Conservation (phyloP, 2,329 filamentous ascomycete species). For the Verticillium zaregamsianum region DNA sequence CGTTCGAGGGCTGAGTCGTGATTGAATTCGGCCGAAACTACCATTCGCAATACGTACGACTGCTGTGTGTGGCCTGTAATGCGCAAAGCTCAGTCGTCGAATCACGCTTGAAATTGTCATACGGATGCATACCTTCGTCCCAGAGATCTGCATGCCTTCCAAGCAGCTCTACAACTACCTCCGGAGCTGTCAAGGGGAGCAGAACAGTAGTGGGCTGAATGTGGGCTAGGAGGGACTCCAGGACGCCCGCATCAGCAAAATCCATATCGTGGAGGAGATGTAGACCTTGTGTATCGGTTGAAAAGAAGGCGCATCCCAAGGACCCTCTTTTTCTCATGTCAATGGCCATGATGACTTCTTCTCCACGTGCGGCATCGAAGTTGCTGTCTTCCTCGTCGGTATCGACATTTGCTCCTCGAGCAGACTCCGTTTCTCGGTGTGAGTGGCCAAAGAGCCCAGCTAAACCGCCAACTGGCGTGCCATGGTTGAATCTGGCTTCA, state of each 20-base stretch:
- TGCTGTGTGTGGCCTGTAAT: not conserved
- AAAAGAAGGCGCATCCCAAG: conserved; percentile 82
- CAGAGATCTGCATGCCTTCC: conserved; percentile 14
- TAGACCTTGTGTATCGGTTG: conserved; percentile 64
- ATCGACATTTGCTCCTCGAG: not conserved
- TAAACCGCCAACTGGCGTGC: not conserved
- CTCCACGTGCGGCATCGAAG: not conserved
- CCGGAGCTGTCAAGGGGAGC: conserved; percentile 42
- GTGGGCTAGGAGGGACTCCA: conserved; percentile 57
- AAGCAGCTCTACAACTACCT: conserved; percentile 27
- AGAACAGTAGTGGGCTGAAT: conserved; percentile 53
- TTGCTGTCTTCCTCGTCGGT: not conserved
- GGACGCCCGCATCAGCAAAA: conserved; percentile 61
- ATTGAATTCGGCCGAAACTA: conserved; percentile 69
- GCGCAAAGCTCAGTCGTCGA: not conserved
- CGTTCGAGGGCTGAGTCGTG: conserved; percentile 63
- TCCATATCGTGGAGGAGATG: conserved; percentile 74
- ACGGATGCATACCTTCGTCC: conserved; percentile 7
- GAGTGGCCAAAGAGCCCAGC: not conserved
- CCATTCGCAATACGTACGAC: conserved; percentile 52
- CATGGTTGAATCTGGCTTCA: too few relatives aligned
- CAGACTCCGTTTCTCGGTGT: not conserved
- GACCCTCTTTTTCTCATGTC: conserved; percentile 66
- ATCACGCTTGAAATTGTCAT: not conserved
- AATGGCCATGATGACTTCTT: conserved; percentile 74